A percentile compares a stretch with the other conserved stretches of the same genome.
phyloP scores from a whole-genome alignment of 352 stramenopile species.

The Blastocystis sp. region DNA sequence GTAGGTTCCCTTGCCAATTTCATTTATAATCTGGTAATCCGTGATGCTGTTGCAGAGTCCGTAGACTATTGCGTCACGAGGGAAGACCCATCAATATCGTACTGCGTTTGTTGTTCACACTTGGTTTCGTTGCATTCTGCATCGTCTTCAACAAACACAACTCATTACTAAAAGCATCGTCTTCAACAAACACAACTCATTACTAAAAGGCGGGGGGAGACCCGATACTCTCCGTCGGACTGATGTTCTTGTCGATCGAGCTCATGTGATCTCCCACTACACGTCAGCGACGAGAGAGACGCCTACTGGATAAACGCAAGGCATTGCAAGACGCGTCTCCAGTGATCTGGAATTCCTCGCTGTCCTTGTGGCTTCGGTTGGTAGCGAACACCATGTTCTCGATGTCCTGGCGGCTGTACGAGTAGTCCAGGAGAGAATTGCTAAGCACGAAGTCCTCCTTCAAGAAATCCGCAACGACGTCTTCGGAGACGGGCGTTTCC shows the following conservation, averaged over 20 bases:
- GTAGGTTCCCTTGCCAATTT: constrained; percentile 72
- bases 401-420: constrained; percentile 54
- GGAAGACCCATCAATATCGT: neutral
- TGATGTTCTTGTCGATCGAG: constrained; percentile 20
- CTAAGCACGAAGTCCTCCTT: constrained; percentile 24
- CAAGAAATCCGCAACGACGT: constrained; percentile 19
- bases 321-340: neutral
- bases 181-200: constrained; percentile 15
- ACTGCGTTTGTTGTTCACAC: constrained; percentile 59
- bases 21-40: constrained; percentile 71
- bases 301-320: neutral
- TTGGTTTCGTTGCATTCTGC: neutral
- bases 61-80: constrained; percentile 63
- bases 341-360: neutral
- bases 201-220: constrained; percentile 12
- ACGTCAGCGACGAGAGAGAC: neutral
- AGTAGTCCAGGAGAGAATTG: constrained; percentile 38
- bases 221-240: constrained; percentile 47
- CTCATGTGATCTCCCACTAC: constrained; percentile 15
- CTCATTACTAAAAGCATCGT: neutral
- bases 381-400: constrained; percentile 49
- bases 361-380: constrained; percentile 59
- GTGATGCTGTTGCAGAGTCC: constrained; percentile 67
- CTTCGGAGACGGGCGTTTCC: neutral
- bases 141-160: constrained; percentile 20